A percentile compares a stretch with the other conserved stretches of the same genome.
Conservation (phyloP, 306 rosid species). For the Malus asiatica region DNA sequence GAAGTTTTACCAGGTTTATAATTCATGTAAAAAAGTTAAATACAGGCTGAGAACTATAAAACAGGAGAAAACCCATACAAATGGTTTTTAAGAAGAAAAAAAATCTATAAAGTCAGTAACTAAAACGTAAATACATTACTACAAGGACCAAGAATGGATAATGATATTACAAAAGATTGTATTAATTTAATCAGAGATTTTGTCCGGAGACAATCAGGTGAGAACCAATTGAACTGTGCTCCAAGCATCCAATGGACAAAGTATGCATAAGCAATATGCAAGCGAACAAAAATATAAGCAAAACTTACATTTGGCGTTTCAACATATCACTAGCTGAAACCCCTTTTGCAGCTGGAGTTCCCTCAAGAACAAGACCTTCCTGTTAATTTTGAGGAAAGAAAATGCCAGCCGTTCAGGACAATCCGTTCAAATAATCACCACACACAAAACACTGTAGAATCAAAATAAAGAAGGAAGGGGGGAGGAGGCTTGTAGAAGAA, state of each 20-base stretch:
- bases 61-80: background rate
- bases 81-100: background rate
- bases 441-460: background rate
- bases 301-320: slow-evolving; percentile 76
- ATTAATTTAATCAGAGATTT: background rate
- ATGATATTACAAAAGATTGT: background rate
- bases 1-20: background rate
- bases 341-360: slow-evolving; percentile 93
- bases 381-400: slow-evolving; percentile 26
- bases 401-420: slow-evolving; percentile 24
- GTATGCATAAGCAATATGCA: background rate
- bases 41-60: background rate
- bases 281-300: background rate
- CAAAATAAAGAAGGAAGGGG: background rate
- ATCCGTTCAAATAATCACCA: background rate
- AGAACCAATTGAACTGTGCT: background rate
- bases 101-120: background rate
- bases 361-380: slow-evolving; percentile 88
- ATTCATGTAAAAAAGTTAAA: background rate
- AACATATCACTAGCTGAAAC: slow-evolving; percentile 76
- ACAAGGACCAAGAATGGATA: background rate
- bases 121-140: background rate
- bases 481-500: background rate
- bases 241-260: background rate
- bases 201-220: background rate